A percentile compares a stretch with the other conserved stretches of the same genome.
These are phyloP conservation scores for Cerioporus squamosus DNA, from an alignment of 1,284 basidiomycete species.

Conservation along the genomic window DNA sequence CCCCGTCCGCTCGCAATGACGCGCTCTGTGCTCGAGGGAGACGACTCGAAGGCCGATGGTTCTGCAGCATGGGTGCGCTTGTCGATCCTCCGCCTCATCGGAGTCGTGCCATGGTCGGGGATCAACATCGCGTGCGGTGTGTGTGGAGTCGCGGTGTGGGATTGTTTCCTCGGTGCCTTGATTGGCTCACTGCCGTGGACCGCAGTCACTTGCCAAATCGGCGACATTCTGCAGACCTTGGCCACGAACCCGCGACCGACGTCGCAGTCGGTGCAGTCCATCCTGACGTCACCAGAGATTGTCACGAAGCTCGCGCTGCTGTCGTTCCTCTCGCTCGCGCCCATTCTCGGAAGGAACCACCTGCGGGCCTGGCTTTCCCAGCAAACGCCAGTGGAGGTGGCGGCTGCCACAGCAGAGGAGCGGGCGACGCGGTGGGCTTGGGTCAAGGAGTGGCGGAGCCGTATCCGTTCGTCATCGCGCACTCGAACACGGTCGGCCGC, in stretches of 20 bases:
- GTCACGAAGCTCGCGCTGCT: conserved; percentile 74
- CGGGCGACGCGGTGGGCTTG: conserved; percentile 55
- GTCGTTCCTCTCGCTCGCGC: conserved; percentile 77
- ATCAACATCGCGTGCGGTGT: conserved; percentile 95
- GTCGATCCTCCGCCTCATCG: conserved; percentile 83
- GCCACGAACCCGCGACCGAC: conserved; percentile 69
- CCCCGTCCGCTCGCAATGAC: conserved; percentile 86
- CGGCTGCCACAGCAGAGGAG: conserved; percentile 31
- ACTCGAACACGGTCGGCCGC: conserved; percentile 38
- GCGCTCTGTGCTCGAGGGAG: conserved; percentile 66
- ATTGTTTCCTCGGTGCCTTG: conserved; percentile 82
- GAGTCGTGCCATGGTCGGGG: conserved; percentile 92
- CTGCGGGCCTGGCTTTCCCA: conserved; percentile 58
- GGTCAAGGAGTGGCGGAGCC: conserved; percentile 62
- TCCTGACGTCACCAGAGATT: conserved; percentile 73
- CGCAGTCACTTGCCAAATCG: conserved; percentile 86
- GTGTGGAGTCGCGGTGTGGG: conserved; percentile 74
- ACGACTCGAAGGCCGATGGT: conserved; percentile 42
- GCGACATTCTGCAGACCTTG: conserved; percentile 81
- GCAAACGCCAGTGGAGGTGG: conserved; percentile 12
- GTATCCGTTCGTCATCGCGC: conserved; percentile 51
- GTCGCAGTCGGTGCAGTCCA: conserved; percentile 71
- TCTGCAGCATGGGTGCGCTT: conserved; percentile 84
- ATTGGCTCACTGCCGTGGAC: conserved; percentile 85
- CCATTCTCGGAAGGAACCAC: conserved; percentile 71